Base-by-base conservation (phyloP, 2,329 filamentous ascomycete species). In the Fusarium subtropicale region DNA sequence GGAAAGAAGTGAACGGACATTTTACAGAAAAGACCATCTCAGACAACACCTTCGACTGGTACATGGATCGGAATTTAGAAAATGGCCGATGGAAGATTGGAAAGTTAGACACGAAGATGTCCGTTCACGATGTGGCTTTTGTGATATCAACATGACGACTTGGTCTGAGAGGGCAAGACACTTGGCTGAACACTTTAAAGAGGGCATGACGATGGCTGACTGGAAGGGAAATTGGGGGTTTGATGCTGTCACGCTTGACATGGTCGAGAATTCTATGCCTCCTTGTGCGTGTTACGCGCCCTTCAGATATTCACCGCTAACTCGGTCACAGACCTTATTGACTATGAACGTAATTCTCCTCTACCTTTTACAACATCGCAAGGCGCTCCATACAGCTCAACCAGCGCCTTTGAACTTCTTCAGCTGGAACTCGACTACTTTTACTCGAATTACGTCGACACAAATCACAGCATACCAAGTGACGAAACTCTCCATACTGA, bases 201-300 rank as follows among this genome's bases (percentile, higher is more conserved):
- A 73, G 1, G 81, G 81, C 2, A 77, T 75, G 45, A 79, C 73
- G 18, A 83, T 83, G 81, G 76, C 75, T n/a, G 78, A 82, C 30
- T 83, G 81, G 81, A 76, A 79, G 42, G 81, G 82, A 16, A 79
- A 80, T 47, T 81, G 81, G 78, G 81, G 81, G 3, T 81, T 83
- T 26, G 79, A 82, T 26, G 59, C 69, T 1, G 60, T 71, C 0
- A 75, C 81, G 1, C 64, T 79, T 24, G 76, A 78, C 12, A 78
- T 80, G 59, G 72, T 82, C 3, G 80, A 81, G 53, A 81, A 81
- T 45, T 75, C 79, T n/a, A 80, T 82, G 55, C 79, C 80, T 20
- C 80, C 81, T 1, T 81, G 79, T 80, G 72, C n/a, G 75, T 51
- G 0, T 8, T n/a, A 0, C 0, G 0, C 3, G 9, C 6, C 2